Percentiles rank a stretch among this genome's conserved stretches.
phyloP scores from a whole-genome alignment of 169 alveolate species.

The Plasmodium vivax region DNA sequence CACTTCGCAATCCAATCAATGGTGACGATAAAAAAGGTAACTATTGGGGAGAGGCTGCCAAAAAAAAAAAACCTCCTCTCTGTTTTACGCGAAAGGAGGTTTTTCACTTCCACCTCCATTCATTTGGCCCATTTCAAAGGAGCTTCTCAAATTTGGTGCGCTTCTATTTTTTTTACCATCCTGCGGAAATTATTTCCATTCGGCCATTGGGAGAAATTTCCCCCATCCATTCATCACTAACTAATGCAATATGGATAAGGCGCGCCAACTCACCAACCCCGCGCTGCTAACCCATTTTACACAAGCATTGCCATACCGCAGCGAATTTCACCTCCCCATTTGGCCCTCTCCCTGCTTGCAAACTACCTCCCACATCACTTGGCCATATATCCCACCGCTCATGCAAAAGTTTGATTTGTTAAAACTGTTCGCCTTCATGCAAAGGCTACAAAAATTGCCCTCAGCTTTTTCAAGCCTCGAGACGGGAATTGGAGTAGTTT shows the following conservation, averaged over 20 bases:
- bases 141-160: background rate
- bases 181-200: background rate
- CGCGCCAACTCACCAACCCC: too few relatives aligned
- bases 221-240: background rate
- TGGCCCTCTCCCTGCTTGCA: too few relatives aligned
- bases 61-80: background rate
- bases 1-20: background rate
- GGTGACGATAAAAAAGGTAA: background rate
- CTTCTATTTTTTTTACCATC: background rate
- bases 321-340: too few relatives aligned
- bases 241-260: background rate
- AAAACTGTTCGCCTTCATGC: constrained; percentile 57
- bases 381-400: background rate
- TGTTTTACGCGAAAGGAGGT: background rate
- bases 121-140: background rate
- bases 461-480: constrained; percentile 92
- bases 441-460: constrained; percentile 96
- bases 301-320: too few relatives aligned
- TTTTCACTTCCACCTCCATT: background rate
- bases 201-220: background rate
- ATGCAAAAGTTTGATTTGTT: constrained; percentile 26
- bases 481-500: constrained; percentile 98
- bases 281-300: too few relatives aligned
- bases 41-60: background rate
- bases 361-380: too few relatives aligned